These are phyloP conservation scores for Mortierella sp. DNA, from an alignment of 371 early-diverging fungal species.

Conservation along the genomic window DNA sequence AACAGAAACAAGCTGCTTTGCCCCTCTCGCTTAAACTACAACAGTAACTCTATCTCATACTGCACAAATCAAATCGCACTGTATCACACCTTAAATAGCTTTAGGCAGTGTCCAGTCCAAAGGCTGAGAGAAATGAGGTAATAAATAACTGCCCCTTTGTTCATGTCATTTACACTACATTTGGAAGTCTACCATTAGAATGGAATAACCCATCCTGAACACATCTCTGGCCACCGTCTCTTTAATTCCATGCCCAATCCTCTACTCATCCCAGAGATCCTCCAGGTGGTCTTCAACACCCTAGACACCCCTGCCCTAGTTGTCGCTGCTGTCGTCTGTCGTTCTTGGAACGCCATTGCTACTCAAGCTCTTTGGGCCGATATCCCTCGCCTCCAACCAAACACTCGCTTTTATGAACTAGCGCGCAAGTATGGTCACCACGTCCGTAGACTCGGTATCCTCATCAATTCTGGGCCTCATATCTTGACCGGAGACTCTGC, in stretches of 20 bases:
- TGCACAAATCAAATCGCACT: too few relatives aligned
- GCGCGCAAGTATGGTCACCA: slow-evolving; percentile 5
- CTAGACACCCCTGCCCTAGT: slow-evolving; percentile 7
- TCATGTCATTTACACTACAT: too few relatives aligned
- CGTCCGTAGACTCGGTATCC: background rate
- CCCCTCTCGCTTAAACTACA: too few relatives aligned
- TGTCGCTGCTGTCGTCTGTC: slow-evolving; percentile 1
- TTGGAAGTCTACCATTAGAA: too few relatives aligned
- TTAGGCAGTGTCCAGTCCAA: too few relatives aligned
- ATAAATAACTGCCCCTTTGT: too few relatives aligned
- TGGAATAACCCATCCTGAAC: too few relatives aligned
- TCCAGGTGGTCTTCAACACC: slow-evolving; percentile 9
- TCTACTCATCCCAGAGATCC: slow-evolving; percentile 22
- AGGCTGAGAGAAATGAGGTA: too few relatives aligned
- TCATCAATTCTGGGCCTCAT: background rate
- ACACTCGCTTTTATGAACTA: background rate
- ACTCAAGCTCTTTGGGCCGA: slow-evolving; percentile 1
- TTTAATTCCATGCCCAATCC: slow-evolving; percentile 5
- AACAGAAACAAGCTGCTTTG: too few relatives aligned
- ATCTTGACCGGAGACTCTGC: background rate
- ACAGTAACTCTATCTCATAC: too few relatives aligned
- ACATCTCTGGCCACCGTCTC: background rate
- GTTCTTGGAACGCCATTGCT: slow-evolving; percentile 6
- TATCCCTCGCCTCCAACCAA: background rate
- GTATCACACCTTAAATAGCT: too few relatives aligned